Base-by-base conservation (phyloP, 1,139 yeast genomes). In the Suhomyces anneliseae region DNA sequence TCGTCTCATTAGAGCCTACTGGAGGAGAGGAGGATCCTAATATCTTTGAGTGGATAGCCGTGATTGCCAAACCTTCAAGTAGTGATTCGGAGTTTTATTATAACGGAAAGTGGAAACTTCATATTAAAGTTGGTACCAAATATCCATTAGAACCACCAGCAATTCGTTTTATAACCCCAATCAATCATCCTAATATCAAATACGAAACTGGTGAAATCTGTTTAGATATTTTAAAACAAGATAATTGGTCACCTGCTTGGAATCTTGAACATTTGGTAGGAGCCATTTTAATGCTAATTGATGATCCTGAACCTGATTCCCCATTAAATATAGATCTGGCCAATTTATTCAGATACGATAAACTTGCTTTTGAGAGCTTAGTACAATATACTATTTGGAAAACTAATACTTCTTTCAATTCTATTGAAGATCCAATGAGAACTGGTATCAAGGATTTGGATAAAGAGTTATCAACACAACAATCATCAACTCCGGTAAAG, bases 241-340 rank as follows among this genome's bases (percentile, higher is more conserved):
- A 69, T 8, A 79, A 78, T 51, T 90, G 97, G 97, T 80, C 93
- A 0, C 97, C 97, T 0, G 95, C 95, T 2, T 90, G 96, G 95
- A 83, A 87, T 38, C 62, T 90, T 38, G 72, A 82, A 44, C 76
- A 87, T 47, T 76, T 88, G n/a, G 72, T 88, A 41, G 76, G 82
- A 31, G 96, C 96, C 0, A 81, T 90, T 1, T 69, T 85, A 46
- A 76, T 83, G 60, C 74, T 90, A 52, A 66, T 90, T 24, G 82
- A 79, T 47, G 83, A 83, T 47, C 96, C 96, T 0, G 96, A 87
- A 60, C 93, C 95, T 0, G 87, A 87, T 56, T 83, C 92, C 35
- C 97, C 97, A 1, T 69, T 90, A 42, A 89, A 90, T 60, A 77
- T 90, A 27, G 97, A 90, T 62, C 81, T 89, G 62, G 95, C 96